Base-by-base conservation (phyloP, 495 filamentous ascomycete genomes). In the Cenococcum geophilum region DNA sequence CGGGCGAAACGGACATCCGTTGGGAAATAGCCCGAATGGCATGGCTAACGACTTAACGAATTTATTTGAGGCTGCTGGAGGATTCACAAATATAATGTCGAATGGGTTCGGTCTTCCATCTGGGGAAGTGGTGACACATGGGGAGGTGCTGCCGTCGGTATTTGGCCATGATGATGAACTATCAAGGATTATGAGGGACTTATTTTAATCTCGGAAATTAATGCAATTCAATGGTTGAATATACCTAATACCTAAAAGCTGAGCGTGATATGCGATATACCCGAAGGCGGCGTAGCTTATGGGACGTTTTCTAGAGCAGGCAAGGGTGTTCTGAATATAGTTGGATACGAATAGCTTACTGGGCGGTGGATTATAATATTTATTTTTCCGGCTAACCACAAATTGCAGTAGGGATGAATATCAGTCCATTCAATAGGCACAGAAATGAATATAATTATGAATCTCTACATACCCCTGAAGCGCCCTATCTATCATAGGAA, bases 31-130 rank as follows among this genome's bases (percentile, higher is more conserved):
- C 36, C 73, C 74, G 2, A 73, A 75, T 21, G 76, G 80, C 37
- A 77, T 82, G 47, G 84, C 80, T 10, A 84, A 79, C 51, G 86
- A 83, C 64, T 82, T 89, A 52, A 87, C 85, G 5, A 83, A 79
- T 69, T 68, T 89, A 22, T 89, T 89, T 61, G 86, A 89, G 65
- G 85, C 84, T 43, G 85, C 83, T n/a, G 82, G 85, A 1, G 80
- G 79, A 8, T 82, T 79, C 62, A 72, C 75, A 11, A 79, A 72
- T 50, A 77, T 79, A 65, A 68, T 81, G 61, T 68, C 72, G 20
- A 67, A 72, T 18, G 70, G 66, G 10, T 66, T 53, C 42, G 50
- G 35, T 22, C 20, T 67, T 10, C 57, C 59, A 20, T 27, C 61
- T 16, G 55, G 59, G 3, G 76, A 76, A 22, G 76, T 78, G 58